These are phyloP conservation scores for Pseudocercospora fuligena DNA, from an alignment of 2,329 filamentous ascomycete species.

Conservation along the genomic window DNA sequence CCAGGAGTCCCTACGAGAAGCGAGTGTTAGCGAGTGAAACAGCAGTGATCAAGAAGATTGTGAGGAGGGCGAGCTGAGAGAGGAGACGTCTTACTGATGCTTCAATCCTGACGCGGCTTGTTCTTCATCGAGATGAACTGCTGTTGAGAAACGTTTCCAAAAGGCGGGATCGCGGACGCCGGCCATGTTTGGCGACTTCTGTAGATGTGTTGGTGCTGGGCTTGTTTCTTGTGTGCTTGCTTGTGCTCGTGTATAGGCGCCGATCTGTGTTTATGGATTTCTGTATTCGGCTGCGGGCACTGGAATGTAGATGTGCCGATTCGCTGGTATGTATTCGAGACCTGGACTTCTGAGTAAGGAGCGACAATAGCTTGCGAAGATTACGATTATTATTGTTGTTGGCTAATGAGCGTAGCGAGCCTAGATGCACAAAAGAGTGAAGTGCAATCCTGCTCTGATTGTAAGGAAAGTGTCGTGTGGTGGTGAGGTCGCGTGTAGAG, in stretches of 20 bases:
- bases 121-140: conserved; percentile 62
- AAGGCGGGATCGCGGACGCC: conserved; percentile 62
- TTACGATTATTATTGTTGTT: background rate
- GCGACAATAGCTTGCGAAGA: conserved; percentile 12
- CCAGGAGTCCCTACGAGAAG: conserved; percentile 56
- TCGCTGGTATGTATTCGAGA: background rate
- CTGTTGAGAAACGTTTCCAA: conserved; percentile 64
- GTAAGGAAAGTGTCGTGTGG: background rate
- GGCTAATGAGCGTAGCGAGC: conserved; percentile 17
- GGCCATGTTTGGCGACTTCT: conserved; percentile 45
- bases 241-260: background rate
- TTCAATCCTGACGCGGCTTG: conserved; percentile 28
- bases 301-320: conserved; percentile 2
- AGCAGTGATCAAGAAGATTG: no score
- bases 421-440: conserved; percentile 27
- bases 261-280: background rate
- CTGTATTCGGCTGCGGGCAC: background rate
- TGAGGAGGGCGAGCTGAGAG: background rate
- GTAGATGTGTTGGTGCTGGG: background rate
- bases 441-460: conserved; percentile 16
- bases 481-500: background rate
- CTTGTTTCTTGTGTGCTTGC: background rate
- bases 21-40: conserved; percentile 5
- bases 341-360: conserved; percentile 4
- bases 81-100: conserved; percentile 44